Evolutionary conservation across 805 yeast species (phyloP).

Genomic region (Pachysolen tannophilus): DNA sequence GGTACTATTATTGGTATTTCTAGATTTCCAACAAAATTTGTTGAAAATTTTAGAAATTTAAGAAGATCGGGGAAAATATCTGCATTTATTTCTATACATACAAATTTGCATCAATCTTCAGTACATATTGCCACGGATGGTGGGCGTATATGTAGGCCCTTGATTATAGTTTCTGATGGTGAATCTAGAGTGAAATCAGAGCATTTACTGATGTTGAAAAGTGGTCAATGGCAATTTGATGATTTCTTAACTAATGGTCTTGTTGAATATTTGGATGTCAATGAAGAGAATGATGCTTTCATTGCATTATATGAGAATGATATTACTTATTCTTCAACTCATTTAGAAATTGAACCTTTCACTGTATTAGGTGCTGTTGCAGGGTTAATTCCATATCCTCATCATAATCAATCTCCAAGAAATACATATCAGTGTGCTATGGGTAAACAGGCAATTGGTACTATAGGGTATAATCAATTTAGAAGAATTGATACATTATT

Average conservation of each 20-base stretch:
- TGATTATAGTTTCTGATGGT: conserved; percentile 78
- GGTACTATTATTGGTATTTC: conserved; percentile 94
- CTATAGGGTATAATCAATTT: conserved; percentile 95
- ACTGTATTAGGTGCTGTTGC: conserved; percentile 91
- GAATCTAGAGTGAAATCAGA: conserved; percentile 60
- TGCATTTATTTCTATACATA: conserved; percentile 84
- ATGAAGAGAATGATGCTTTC: conserved; percentile 91
- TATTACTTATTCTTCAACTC: conserved; percentile 57
- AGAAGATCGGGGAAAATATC: conserved; percentile 83
- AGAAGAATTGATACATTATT: conserved; percentile 89
- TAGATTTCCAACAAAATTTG: conserved; percentile 78
- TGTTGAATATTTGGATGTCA: conserved; percentile 94
- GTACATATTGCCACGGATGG: conserved; percentile 99
- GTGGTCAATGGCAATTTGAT: conserved; percentile 80
- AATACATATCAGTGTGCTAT: conserved; percentile 99
- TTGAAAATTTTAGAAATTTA: conserved; percentile 64
- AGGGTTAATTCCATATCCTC: conserved; percentile 87
- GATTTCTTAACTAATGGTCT: conserved; percentile 80
- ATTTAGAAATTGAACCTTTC: conserved; percentile 92
- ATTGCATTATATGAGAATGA: conserved; percentile 83
- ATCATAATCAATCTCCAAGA: conserved; percentile 89
- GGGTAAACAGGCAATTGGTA: conserved; percentile 99
- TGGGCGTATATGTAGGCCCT: conserved; percentile 95
- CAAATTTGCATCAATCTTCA: conserved; percentile 82
- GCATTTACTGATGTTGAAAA: conserved; percentile 55